Evolutionary conservation across 192 early-diverging fungal species (phyloP).

Genomic region (Geranomyces michiganensis): DNA sequence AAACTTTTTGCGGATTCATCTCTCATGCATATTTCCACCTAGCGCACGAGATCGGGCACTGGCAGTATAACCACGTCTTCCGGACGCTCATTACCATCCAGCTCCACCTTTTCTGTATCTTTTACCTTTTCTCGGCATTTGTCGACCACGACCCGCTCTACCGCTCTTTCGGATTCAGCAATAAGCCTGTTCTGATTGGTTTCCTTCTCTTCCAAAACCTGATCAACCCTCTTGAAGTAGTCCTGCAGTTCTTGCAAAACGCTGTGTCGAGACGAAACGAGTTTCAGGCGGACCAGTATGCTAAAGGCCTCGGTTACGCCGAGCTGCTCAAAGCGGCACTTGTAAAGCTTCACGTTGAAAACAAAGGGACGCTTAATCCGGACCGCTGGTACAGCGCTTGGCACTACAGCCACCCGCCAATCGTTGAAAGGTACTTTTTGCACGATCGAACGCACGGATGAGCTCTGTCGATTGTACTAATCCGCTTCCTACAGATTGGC

Average conservation of each 20-base stretch:
- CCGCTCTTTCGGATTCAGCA: slow-evolving; percentile 80
- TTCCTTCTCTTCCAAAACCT: slow-evolving; percentile 89
- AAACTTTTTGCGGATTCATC: too few species aligned
- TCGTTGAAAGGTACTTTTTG: slow-evolving; percentile 90
- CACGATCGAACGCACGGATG: too few species aligned
- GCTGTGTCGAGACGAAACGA: slow-evolving; percentile 83
- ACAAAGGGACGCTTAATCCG: slow-evolving; percentile 82
- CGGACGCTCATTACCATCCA: slow-evolving; percentile 74
- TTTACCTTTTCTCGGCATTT: slow-evolving; percentile 63
- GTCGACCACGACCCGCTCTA: slow-evolving; percentile 78
- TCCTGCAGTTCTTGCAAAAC: slow-evolving; percentile 77
- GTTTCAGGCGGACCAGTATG: slow-evolving; percentile 92
- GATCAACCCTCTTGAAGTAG: slow-evolving; percentile 77
- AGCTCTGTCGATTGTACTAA: too few species aligned
- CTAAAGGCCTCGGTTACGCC: slow-evolving; percentile 80
- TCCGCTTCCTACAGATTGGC: too few species aligned
- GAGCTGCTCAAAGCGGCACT: slow-evolving; percentile 71
- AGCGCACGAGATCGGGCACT: slow-evolving; percentile 97
- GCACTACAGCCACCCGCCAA: slow-evolving; percentile 89
- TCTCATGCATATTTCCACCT: not conserved
- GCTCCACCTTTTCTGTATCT: slow-evolving; percentile 72
- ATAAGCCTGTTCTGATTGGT: slow-evolving; percentile 81
- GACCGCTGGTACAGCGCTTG: slow-evolving; percentile 89
- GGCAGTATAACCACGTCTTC: slow-evolving; percentile 84
- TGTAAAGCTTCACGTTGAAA: slow-evolving; percentile 90